Percentiles rank a stretch among this genome's conserved stretches.
Conservation (phyloP, 768 basidiomycete species). For the Phaeotremella fagi region DNA sequence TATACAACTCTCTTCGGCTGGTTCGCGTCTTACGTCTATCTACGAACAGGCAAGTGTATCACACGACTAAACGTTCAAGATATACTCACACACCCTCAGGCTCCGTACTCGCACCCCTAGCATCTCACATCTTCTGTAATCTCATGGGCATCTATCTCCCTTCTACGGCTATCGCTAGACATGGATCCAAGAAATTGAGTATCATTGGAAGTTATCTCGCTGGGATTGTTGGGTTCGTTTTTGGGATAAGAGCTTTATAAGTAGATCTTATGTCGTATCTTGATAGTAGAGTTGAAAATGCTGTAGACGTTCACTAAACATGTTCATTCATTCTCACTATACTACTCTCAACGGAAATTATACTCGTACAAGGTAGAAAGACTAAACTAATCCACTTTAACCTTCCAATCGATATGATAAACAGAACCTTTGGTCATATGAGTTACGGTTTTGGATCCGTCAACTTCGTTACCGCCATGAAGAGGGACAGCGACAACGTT, state of each 20-base stretch:
- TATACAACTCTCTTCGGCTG: constrained; percentile 94
- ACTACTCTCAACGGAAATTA: too few relatives aligned
- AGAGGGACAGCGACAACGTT: too few relatives aligned
- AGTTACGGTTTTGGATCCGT: too few relatives aligned
- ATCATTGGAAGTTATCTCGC: constrained; percentile 57
- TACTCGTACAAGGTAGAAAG: too few relatives aligned
- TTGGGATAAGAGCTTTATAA: constrained; percentile 49
- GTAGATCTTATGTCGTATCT: neutral
- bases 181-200: constrained; percentile 53
- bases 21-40: constrained; percentile 76
- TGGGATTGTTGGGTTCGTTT: constrained; percentile 61
- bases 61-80: neutral
- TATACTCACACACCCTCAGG: constrained; percentile 24
- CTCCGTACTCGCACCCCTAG: constrained; percentile 70
- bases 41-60: constrained; percentile 60
- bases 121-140: constrained; percentile 88
- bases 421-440: too few relatives aligned
- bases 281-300: too few relatives aligned
- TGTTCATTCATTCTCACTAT: too few relatives aligned
- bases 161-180: constrained; percentile 55
- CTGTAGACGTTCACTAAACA: too few relatives aligned
- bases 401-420: too few relatives aligned
- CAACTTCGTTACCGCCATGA: too few relatives aligned
- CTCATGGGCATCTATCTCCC: constrained; percentile 83
- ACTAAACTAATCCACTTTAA: too few relatives aligned